Percentiles rank a stretch among this genome's conserved stretches.
phyloP scores from a whole-genome alignment of 2,329 filamentous ascomycete species.

The Diplodia mutila region DNA sequence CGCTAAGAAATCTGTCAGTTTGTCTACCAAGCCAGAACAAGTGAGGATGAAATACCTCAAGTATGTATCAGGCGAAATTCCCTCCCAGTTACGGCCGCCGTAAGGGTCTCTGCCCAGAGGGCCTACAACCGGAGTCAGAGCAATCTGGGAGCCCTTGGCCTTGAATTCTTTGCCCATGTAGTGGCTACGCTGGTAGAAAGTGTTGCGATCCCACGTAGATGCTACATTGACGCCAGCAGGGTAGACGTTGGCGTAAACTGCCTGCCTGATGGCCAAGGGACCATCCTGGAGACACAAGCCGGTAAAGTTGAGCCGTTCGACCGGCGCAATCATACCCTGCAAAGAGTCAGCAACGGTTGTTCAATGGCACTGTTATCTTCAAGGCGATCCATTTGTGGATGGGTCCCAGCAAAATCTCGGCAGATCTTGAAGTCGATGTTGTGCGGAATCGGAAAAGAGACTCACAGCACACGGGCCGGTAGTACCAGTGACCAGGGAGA shows the following conservation, averaged over 20 bases:
- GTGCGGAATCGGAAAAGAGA: neutral
- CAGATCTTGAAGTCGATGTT: neutral
- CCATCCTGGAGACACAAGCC: slow-evolving; percentile 49
- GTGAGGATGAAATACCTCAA: neutral
- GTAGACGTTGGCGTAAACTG: slow-evolving; percentile 39
- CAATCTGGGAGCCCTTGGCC: slow-evolving; percentile 45
- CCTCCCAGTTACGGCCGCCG: slow-evolving; percentile 55
- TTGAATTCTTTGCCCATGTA: slow-evolving; percentile 40
- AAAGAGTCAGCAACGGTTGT: slow-evolving; percentile 18
- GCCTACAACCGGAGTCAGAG: slow-evolving; percentile 48
- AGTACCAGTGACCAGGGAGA: slow-evolving; percentile 38
- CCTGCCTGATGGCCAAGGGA: slow-evolving; percentile 31
- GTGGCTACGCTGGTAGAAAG: slow-evolving; percentile 40
- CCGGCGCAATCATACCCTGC: slow-evolving; percentile 42
- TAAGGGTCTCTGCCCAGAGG: slow-evolving; percentile 49
- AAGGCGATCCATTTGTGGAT: neutral
- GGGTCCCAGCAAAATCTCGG: slow-evolving; percentile 11
- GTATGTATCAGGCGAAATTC: slow-evolving; percentile 55
- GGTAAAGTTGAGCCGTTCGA: slow-evolving; percentile 44
- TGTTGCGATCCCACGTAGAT: slow-evolving; percentile 45
- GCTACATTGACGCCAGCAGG: slow-evolving; percentile 43
- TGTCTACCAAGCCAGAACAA: neutral
- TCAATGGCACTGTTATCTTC: neutral
- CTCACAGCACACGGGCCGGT: slow-evolving; percentile 24
- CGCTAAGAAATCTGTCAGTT: slow-evolving; percentile 37